Percentiles rank a stretch among this genome's conserved stretches.
Evolutionary conservation across 2,329 filamentous ascomycete species (phyloP).

Genomic region (Davidsoniella virescens): DNA sequence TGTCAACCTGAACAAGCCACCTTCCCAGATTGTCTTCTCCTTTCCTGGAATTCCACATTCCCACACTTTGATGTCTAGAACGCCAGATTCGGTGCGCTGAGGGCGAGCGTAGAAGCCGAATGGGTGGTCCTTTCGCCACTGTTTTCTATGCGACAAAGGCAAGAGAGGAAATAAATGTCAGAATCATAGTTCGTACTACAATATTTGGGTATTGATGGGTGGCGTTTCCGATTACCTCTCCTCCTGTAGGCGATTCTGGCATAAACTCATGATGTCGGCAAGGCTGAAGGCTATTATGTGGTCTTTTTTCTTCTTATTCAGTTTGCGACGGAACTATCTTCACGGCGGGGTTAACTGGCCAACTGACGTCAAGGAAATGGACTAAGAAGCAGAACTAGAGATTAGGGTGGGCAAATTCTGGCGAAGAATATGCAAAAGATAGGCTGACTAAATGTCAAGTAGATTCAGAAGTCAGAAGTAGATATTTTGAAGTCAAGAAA

Average conservation of each 20-base stretch:
- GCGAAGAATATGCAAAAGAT: too few relatives aligned
- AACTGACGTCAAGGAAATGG: too few relatives aligned
- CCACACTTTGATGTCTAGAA: conserved; percentile 88
- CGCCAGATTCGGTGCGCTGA: conserved; percentile 55
- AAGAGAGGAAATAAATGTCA: conserved; percentile 3
- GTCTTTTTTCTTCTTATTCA: too few relatives aligned
- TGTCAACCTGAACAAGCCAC: conserved; percentile 89
- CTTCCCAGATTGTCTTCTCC: conserved; percentile 93
- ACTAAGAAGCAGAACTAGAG: too few relatives aligned
- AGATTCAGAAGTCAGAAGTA: too few relatives aligned
- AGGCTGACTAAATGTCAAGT: too few relatives aligned
- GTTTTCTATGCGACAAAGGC: conserved; percentile 46
- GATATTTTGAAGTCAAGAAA: too few relatives aligned
- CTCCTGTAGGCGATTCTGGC: conserved; percentile 73
- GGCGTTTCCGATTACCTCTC: conserved; percentile 45
- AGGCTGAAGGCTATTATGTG: too few relatives aligned
- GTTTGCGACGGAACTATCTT: too few relatives aligned
- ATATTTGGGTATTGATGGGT: too few relatives aligned
- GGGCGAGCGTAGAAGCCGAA: conserved; percentile 96
- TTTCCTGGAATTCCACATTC: conserved; percentile 94
- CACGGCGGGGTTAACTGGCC: too few relatives aligned
- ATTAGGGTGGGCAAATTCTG: too few relatives aligned
- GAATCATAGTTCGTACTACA: conserved; percentile 1
- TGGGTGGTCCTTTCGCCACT: conserved; percentile 92
- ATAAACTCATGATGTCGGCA: conserved; percentile 31